Conservation (phyloP, 176 grass and related monocot genomes). For the Ensete ventricosum region DNA sequence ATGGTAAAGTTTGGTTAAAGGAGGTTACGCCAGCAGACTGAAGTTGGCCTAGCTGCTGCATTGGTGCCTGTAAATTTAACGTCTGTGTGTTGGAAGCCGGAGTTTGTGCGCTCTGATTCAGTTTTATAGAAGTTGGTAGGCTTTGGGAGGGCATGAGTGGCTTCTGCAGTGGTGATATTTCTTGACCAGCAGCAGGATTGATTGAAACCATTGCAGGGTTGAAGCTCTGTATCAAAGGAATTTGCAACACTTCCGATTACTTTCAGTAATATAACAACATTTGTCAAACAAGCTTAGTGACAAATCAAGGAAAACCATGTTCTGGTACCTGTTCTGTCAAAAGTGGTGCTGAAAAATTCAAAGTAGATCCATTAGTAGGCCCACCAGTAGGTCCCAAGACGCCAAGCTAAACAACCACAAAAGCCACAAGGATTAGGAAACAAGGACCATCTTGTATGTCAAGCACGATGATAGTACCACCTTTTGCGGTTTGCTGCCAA, state of each 20-base stretch:
- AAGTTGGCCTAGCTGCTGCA: constrained; percentile 49
- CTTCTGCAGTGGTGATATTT: constrained; percentile 61
- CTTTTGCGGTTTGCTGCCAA: constrained; percentile 43
- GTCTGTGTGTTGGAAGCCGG: constrained; percentile 15
- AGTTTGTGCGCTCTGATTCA: constrained; percentile 52
- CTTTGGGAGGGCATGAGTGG: constrained; percentile 39
- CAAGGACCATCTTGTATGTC: background rate
- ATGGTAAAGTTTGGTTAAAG: constrained; percentile 53
- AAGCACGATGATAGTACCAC: constrained; percentile 18
- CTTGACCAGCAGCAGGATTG: constrained; percentile 46
- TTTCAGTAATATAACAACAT: background rate
- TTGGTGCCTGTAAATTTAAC: constrained; percentile 26
- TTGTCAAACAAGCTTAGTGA: too few species aligned
- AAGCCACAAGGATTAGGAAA: background rate
- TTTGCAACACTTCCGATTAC: too few species aligned
- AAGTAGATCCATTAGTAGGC: constrained; percentile 52
- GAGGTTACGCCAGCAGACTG: constrained; percentile 52
- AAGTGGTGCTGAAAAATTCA: constrained; percentile 40
- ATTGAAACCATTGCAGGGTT: constrained; percentile 47
- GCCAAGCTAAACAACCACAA: constrained; percentile 27
- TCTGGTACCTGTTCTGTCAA: constrained; percentile 50
- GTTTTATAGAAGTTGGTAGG: constrained; percentile 31
- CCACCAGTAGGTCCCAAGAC: constrained; percentile 39
- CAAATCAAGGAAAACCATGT: background rate
- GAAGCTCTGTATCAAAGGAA: constrained; percentile 30